Evolutionary conservation across 2,329 filamentous ascomycete genomes (phyloP).

Genomic region (Neonectria faginata): DNA sequence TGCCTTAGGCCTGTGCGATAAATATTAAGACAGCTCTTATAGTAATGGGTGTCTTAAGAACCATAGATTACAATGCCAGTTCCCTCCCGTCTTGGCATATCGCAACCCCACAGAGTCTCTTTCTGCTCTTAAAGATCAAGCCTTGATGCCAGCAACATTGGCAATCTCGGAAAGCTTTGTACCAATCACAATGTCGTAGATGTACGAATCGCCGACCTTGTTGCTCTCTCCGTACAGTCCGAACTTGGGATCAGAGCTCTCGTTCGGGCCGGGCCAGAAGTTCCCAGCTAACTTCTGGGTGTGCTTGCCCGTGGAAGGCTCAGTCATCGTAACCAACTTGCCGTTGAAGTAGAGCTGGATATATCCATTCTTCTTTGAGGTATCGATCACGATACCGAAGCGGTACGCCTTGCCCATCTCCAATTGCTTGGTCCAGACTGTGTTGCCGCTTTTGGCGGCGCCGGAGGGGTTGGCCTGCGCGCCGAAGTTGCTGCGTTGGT

Average conservation of each 20-base stretch:
- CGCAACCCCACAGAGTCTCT: no score
- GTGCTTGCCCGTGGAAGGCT: neutral
- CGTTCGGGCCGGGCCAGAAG: slow-evolving; percentile 14
- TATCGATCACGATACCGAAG: slow-evolving; percentile 14
- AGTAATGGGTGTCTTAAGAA: no score
- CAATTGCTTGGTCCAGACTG: slow-evolving; percentile 13
- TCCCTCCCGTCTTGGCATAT: no score
- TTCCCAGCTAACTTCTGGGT: neutral
- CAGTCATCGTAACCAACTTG: neutral
- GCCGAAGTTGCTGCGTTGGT: neutral
- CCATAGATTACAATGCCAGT: no score
- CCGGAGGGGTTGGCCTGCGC: neutral
- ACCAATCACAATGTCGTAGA: slow-evolving; percentile 4
- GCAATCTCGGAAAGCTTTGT: slow-evolving; percentile 5
- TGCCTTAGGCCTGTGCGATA: no score
- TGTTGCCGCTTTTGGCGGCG: neutral
- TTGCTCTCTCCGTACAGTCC: slow-evolving; percentile 8
- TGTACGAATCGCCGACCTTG: slow-evolving; percentile 8
- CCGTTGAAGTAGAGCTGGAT: slow-evolving; percentile 9
- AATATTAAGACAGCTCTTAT: no score
- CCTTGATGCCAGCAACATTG: neutral
- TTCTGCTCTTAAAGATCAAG: no score
- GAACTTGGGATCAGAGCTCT: slow-evolving; percentile 19
- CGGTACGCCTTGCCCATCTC: slow-evolving; percentile 11
- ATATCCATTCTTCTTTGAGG: neutral